These are phyloP conservation scores for Pseudopediastrum boryanum DNA, from an alignment of 139 green algal species.

Conservation along the genomic window DNA sequence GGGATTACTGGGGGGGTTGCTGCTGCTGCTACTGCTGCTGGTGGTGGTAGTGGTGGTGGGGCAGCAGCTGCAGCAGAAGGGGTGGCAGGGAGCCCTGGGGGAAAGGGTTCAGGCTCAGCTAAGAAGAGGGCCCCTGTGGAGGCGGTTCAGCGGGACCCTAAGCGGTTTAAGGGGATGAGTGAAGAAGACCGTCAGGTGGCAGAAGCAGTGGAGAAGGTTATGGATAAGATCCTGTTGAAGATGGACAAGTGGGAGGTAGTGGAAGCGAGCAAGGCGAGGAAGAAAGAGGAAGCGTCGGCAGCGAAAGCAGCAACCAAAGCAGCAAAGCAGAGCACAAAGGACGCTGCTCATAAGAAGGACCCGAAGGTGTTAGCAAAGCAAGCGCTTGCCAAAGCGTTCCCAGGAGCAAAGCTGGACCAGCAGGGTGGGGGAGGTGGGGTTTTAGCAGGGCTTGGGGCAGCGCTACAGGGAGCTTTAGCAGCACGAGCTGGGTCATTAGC, in stretches of 20 bases:
- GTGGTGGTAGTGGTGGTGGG: too few relatives aligned
- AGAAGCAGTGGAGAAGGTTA: constrained; percentile 39
- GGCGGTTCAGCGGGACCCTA: too few relatives aligned
- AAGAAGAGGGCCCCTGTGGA: background rate
- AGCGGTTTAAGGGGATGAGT: constrained; percentile 7
- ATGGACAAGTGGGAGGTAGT: constrained; percentile 22
- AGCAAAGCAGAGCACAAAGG: constrained; percentile 13
- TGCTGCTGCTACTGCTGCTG: too few relatives aligned
- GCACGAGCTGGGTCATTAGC: background rate
- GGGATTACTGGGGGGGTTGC: too few relatives aligned
- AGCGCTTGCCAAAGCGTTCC: too few relatives aligned
- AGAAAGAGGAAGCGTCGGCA: constrained; percentile 18
- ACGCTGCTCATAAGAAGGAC: too few relatives aligned
- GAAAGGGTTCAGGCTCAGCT: background rate
- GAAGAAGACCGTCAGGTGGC: constrained; percentile 23
- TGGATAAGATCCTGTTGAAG: constrained; percentile 33
- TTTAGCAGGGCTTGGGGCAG: background rate
- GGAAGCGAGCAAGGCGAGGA: constrained; percentile 8
- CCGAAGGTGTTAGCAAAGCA: too few relatives aligned
- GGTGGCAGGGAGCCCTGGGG: background rate
- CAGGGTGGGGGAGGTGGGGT: too few relatives aligned
- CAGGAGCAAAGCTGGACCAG: too few relatives aligned
- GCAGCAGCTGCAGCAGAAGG: background rate
- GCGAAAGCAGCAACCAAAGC: constrained; percentile 16
- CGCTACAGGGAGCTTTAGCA: background rate